Evolutionary conservation across 2,329 filamentous ascomycete species (phyloP).

Genomic region (Xylariaceae sp.): DNA sequence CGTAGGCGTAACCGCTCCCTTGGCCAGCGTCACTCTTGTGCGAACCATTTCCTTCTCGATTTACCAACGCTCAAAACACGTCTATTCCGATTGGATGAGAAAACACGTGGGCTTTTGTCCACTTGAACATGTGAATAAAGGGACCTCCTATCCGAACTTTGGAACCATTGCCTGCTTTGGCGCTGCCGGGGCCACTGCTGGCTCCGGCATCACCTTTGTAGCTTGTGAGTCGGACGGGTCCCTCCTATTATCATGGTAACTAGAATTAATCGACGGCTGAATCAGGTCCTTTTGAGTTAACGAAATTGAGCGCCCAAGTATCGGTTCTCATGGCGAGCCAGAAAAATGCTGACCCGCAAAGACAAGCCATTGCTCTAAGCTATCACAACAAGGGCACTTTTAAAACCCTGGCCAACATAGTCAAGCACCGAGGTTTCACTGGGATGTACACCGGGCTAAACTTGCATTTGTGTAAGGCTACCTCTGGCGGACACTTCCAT

Average conservation of each 20-base stretch:
- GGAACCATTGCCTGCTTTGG: slow-evolving; percentile 78
- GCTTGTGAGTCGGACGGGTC: slow-evolving; percentile 59
- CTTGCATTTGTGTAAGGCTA: slow-evolving; percentile 70
- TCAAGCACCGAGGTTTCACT: slow-evolving; percentile 70
- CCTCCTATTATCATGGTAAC: neutral
- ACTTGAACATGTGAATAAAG: slow-evolving; percentile 70
- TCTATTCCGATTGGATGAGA: slow-evolving; percentile 71
- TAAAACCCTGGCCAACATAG: slow-evolving; percentile 74
- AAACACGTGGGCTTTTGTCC: slow-evolving; percentile 70
- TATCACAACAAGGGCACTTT: slow-evolving; percentile 80
- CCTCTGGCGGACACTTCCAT: neutral
- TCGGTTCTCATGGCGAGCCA: slow-evolving; percentile 73
- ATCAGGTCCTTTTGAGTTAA: slow-evolving; percentile 79
- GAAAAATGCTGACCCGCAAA: slow-evolving; percentile 51
- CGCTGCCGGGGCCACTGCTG: slow-evolving; percentile 75
- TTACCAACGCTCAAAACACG: slow-evolving; percentile 77
- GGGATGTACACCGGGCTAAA: slow-evolving; percentile 82
- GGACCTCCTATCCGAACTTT: slow-evolving; percentile 70
- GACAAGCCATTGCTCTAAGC: slow-evolving; percentile 64
- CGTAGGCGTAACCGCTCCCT: slow-evolving; percentile 75
- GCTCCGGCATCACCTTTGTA: slow-evolving; percentile 76
- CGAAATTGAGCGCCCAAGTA: slow-evolving; percentile 86
- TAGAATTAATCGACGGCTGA: slow-evolving; percentile 15
- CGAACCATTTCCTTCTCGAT: slow-evolving; percentile 79
- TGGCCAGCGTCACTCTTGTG: slow-evolving; percentile 76